Percentiles rank a stretch among this genome's conserved stretches.
Evolutionary conservation across 1,284 basidiomycete species (phyloP).

Genomic region (Neolentinus lepideus): DNA sequence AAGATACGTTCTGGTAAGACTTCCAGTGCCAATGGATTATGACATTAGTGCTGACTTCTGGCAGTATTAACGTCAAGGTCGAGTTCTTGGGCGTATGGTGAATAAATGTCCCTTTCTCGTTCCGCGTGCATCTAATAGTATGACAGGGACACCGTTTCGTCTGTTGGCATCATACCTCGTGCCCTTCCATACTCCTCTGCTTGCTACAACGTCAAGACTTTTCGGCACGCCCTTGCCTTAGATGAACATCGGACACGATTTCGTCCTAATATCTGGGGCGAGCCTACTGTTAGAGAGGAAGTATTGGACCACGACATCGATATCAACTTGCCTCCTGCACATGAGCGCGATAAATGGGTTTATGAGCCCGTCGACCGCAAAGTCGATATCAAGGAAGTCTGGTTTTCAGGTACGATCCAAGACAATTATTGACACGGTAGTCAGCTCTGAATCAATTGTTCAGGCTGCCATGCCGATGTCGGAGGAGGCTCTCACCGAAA

Average conservation of each 20-base stretch:
- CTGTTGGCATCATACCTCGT: conserved; percentile 29
- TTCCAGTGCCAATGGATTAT: background rate
- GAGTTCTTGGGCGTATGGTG: conserved; percentile 42
- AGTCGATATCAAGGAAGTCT: conserved; percentile 4
- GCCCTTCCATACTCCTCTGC: conserved; percentile 33
- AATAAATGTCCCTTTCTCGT: conserved; percentile 13
- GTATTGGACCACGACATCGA: background rate
- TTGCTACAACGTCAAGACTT: conserved; percentile 30
- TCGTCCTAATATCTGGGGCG: conserved; percentile 22
- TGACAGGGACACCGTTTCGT: conserved; percentile 37
- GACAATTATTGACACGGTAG: background rate
- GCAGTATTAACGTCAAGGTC: conserved; percentile 33
- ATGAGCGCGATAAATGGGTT: background rate
- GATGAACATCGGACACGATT: conserved; percentile 34
- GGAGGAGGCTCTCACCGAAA: conserved; percentile 57
- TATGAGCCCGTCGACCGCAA: background rate
- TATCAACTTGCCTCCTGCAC: background rate
- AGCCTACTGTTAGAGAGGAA: background rate
- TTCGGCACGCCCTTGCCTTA: conserved; percentile 36
- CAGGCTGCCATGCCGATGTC: conserved; percentile 33
- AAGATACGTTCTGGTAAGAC: conserved; percentile 37
- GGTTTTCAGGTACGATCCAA: background rate
- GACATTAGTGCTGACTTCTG: background rate
- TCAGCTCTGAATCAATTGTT: background rate
- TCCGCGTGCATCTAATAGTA: background rate